Percentiles rank a stretch among this genome's conserved stretches.
Evolutionary conservation across 2,329 filamentous ascomycete genomes (phyloP).

Genomic region (Mollisia scopiformis): DNA sequence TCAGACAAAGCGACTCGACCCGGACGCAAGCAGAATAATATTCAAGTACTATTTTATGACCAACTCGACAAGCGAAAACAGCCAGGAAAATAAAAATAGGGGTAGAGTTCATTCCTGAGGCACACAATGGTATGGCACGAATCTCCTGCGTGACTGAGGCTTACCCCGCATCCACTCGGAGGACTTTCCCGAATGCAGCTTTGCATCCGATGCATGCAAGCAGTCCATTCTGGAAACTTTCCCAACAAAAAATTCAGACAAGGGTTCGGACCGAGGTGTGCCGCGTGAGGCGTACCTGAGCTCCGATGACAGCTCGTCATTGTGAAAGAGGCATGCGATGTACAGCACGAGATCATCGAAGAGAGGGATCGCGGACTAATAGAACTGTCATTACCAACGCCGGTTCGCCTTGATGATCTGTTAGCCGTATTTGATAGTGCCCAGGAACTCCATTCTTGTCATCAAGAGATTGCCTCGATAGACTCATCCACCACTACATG

Average conservation of each 20-base stretch:
- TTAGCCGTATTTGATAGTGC: neutral
- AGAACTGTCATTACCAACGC: neutral
- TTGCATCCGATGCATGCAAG: neutral
- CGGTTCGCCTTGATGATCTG: neutral
- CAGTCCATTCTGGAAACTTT: neutral
- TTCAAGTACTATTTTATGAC: too few species aligned
- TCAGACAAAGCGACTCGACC: too few species aligned
- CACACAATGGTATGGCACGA: neutral
- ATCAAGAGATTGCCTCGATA: constrained; percentile 26
- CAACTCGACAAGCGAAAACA: neutral
- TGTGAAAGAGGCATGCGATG: neutral
- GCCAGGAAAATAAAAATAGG: neutral
- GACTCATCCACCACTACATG: constrained; percentile 25
- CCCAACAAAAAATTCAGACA: neutral
- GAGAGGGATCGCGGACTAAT: neutral
- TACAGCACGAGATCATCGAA: neutral
- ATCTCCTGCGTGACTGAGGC: neutral
- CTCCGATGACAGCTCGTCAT: neutral
- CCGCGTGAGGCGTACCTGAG: neutral
- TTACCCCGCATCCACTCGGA: neutral
- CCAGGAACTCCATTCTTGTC: neutral
- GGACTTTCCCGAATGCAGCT: neutral
- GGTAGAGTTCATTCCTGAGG: neutral
- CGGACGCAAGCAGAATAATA: too few species aligned
- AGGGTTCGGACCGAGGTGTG: neutral